Base-by-base conservation (phyloP, 2,329 filamentous ascomycete species). In the Alternaria ventricosa region DNA sequence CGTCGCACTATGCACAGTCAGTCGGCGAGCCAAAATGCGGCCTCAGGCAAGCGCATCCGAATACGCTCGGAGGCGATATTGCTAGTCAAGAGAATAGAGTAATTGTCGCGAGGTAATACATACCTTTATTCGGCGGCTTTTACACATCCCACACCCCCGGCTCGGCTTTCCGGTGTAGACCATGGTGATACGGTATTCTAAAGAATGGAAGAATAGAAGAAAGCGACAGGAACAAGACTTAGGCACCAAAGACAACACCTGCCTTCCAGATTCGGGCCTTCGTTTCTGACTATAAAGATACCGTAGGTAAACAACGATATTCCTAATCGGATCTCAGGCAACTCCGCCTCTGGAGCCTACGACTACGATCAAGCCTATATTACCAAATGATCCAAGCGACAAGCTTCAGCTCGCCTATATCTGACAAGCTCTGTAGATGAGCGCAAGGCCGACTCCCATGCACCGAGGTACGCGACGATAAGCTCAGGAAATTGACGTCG, bases 61-160 rank as follows among this genome's bases (percentile, higher is more conserved):
- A 51, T 25, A 57, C 27, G 20, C 30, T 20, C 18, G 43, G 60
- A 22, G 20, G 46, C 45, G 23, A 27, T 22, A 46, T 33, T 49
- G 36, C 46, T 20, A 57, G 45, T 46, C 33, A 15, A 25, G 50
- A 60, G 43, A 51, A 66, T 60, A 44, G 45, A 58, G 45, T n/a
- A 57, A 58, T 54, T 50, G 36, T 57, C 50, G 49, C 49, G 47
- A 58, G 43, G 36, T 47, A 27, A 36, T 28, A 72, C 84, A 66
- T 84, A 91, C 90, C 86, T 92, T 92, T 75, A 93, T 92, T 71
- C 90, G 86, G 68, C 90, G 85, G 36, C 86, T 90, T 76, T 90
- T 87, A 77, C 90, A 93, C 87, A 90, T 92, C 81, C 91, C 90
- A 73, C 90, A 93, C 71, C 90, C 90, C 54, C 78, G 75, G 64